A percentile compares a stretch with the other conserved stretches of the same genome.
These are phyloP conservation scores for Protomyces macrosporus DNA, from an alignment of 1,139 yeast species.

Conservation along the genomic window DNA sequence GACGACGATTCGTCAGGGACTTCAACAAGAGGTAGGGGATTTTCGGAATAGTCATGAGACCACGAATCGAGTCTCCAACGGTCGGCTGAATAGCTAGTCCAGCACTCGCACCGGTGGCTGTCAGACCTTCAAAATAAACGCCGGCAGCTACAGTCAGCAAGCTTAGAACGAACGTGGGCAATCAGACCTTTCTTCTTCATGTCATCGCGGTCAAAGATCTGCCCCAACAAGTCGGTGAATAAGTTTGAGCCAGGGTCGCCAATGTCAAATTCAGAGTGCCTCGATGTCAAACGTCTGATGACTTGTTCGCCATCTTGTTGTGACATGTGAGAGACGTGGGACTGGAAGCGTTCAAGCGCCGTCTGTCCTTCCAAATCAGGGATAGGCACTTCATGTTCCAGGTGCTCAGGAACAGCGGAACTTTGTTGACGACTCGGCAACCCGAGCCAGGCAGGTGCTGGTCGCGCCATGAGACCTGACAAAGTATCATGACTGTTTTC, in stretches of 20 bases:
- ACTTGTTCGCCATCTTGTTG: conserved; percentile 2
- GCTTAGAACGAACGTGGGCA: no score
- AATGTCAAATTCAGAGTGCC: conserved; percentile 2
- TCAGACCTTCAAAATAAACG: conserved; percentile 45
- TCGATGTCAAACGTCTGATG: conserved; percentile 1
- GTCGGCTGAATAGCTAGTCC: conserved; percentile 51
- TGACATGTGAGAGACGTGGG: conserved; percentile 9
- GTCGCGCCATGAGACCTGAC: no score
- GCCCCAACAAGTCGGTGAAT: conserved; percentile 14
- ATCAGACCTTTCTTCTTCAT: conserved; percentile 19
- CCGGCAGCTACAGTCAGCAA: conserved; percentile 39
- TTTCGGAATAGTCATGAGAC: conserved; percentile 21
- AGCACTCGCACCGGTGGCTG: conserved; percentile 50
- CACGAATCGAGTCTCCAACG: conserved; percentile 42
- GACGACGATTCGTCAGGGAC: background rate
- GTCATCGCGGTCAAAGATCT: conserved; percentile 23
- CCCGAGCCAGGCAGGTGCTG: no score
- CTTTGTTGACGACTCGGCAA: no score
- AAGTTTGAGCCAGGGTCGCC: background rate
- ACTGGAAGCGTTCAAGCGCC: conserved; percentile 1
- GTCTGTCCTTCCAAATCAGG: conserved; percentile 5
- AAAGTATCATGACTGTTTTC: no score
- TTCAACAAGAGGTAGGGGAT: conserved; percentile 6
- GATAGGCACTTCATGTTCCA: no score
- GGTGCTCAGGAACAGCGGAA: no score